A percentile compares a stretch with the other conserved stretches of the same genome.
These are phyloP conservation scores for Pseudevernia furfuracea DNA, from an alignment of 495 filamentous ascomycete species.

Conservation along the genomic window DNA sequence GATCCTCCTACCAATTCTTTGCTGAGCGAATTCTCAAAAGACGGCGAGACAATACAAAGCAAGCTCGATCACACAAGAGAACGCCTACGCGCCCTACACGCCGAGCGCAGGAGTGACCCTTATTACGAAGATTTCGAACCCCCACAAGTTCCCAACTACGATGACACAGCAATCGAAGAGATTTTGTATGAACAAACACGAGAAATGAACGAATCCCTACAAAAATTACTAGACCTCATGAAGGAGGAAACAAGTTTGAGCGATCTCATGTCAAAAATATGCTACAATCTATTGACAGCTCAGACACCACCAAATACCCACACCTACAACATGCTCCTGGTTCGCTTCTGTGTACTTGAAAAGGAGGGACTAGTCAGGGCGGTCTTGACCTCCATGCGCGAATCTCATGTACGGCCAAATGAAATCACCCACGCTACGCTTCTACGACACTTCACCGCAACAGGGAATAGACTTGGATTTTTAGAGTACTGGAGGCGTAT, in stretches of 20 bases:
- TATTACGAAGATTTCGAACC: conserved; percentile 14
- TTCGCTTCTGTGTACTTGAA: conserved; percentile 45
- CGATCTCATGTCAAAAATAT: conserved; percentile 48
- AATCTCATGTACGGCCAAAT: conserved; percentile 44
- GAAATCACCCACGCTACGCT: conserved; percentile 45
- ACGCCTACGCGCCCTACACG: conserved; percentile 8
- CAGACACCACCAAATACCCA: conserved; percentile 48
- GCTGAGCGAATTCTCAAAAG: background rate
- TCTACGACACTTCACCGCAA: conserved; percentile 47
- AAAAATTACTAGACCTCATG: conserved; percentile 5
- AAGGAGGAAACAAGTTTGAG: background rate
- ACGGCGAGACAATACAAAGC: background rate
- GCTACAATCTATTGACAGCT: conserved; percentile 56
- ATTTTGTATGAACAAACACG: background rate
- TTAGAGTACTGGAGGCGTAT: conserved; percentile 35
- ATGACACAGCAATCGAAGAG: conserved; percentile 2
- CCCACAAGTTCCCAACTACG: conserved; percentile 19
- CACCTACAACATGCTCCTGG: conserved; percentile 61
- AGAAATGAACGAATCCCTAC: conserved; percentile 13
- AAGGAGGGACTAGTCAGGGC: conserved; percentile 43
- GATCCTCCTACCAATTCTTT: background rate
- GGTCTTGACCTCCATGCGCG: conserved; percentile 47
- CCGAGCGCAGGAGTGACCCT: background rate
- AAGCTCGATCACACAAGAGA: background rate
- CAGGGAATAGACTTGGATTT: conserved; percentile 35